Evolutionary conservation across 306 rosid genomes (phyloP), one percentile per base, ranked within the genome.

Genomic region (Quercus variabilis): DNA sequence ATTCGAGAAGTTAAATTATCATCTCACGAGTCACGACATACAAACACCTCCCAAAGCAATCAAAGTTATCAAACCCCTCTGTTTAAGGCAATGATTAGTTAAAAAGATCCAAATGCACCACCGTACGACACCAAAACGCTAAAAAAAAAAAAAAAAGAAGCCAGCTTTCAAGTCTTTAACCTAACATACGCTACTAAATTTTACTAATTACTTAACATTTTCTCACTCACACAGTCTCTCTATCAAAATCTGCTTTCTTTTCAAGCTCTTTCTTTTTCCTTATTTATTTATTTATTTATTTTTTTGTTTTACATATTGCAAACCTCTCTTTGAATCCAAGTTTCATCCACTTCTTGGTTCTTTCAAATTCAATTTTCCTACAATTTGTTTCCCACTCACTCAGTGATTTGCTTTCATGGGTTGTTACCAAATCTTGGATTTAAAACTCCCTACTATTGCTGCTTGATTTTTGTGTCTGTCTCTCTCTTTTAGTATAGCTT

Each of bases 311-410:
- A 49, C 72, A 38, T 20, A 43, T 38, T n/a, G 74, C 81, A 79
- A 85, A 90, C 86, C 85, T 90, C 87, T 85, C 94, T 91, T 91
- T 81, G 82, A 90, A 86, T 90, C 88, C 58, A 93, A 89, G 96
- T 84, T 75, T 87, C 67, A 76, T 76, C 85, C 68, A 51, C 87
- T 81, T 54, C 55, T 49, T 78, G 81, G 78, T 85, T 83, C 75
- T 81, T 84, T 83, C 82, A 83, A 71, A 71, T 55, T 78, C 87
- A 76, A 19, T 74, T 28, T 57, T 83, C 75, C 79, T 72, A 59
- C 70, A 23, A 49, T 81, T 49, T 68, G 52, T 75, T 76, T 30
- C 60, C 23, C 79, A 74, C 79, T 86, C 71, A 33, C 57, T 46
- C 56, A 62, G 52, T 77, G 74, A 20, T 87, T 79, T 75, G 79